Evolutionary conservation across 2,329 filamentous ascomycete genomes (phyloP).

Genomic region (Aspergillus awamori): DNA sequence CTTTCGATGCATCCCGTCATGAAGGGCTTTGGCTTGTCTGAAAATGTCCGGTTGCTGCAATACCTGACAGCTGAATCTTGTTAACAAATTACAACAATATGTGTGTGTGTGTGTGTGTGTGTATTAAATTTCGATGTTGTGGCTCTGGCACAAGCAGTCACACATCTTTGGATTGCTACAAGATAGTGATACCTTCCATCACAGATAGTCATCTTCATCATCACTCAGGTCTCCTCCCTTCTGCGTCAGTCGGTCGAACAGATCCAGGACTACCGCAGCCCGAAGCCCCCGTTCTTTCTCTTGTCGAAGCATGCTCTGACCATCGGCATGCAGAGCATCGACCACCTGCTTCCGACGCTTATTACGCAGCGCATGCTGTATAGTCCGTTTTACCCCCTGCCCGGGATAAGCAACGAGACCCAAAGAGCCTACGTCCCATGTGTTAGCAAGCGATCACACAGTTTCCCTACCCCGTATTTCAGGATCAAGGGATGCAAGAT

Average conservation of each 20-base stretch:
- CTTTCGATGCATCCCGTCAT: too few relatives aligned
- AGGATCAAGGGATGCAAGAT: not conserved
- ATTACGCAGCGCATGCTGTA: not conserved
- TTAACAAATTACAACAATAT: too few relatives aligned
- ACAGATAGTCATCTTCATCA: too few relatives aligned
- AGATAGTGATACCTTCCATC: too few relatives aligned
- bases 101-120: too few relatives aligned
- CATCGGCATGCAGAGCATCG: not conserved
- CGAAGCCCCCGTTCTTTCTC: not conserved
- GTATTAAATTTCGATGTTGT: too few relatives aligned
- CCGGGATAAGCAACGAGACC: not conserved
- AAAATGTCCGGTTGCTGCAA: too few relatives aligned
- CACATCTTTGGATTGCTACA: too few relatives aligned
- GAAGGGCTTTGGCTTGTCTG: too few relatives aligned
- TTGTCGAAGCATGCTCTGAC: not conserved
- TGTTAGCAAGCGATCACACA: not conserved
- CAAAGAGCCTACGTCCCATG: not conserved
- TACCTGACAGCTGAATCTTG: too few relatives aligned
- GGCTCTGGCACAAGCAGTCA: too few relatives aligned
- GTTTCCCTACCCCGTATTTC: not conserved
- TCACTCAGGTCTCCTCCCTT: not conserved
- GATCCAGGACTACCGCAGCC: not conserved
- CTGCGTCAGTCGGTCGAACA: not conserved
- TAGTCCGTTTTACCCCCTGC: not conserved
- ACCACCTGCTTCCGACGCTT: not conserved